These are phyloP conservation scores for Leccinellum rugosiceps DNA, from an alignment of 768 basidiomycete genomes.

Conservation along the genomic window DNA sequence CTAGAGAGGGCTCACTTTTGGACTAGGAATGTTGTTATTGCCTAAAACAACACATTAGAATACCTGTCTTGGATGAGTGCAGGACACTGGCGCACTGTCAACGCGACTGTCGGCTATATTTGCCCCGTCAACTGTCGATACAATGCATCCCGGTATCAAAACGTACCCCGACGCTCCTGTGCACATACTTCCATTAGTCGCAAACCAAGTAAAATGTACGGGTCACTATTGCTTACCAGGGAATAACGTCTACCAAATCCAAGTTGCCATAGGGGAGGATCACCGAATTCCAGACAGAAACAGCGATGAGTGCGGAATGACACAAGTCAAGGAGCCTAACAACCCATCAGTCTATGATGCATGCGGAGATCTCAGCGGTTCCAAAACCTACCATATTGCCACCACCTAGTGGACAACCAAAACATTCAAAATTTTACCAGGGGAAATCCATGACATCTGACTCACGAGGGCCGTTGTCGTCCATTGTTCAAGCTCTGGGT, in stretches of 20 bases:
- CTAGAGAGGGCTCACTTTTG: constrained; percentile 12
- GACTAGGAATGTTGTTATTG: constrained; percentile 22
- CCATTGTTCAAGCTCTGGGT: constrained; percentile 14
- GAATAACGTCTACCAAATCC: constrained; percentile 8
- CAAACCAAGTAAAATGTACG: not conserved
- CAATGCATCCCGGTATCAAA: not conserved
- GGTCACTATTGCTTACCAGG: constrained; percentile 16
- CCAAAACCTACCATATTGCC: constrained; percentile 15
- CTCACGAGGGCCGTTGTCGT: constrained; percentile 19
- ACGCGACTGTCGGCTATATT: constrained; percentile 16
- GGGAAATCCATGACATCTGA: not conserved
- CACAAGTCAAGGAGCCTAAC: constrained; percentile 23
- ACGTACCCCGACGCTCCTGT: constrained; percentile 26
- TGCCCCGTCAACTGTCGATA: not conserved
- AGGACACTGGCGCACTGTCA: constrained; percentile 16
- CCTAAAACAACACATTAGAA: constrained; percentile 10
- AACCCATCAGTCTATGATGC: not conserved
- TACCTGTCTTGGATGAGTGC: not conserved
- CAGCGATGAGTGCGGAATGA: constrained; percentile 21
- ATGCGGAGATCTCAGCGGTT: not conserved
- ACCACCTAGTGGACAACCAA: constrained; percentile 13
- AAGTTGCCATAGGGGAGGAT: constrained; percentile 20
- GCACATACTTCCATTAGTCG: not conserved
- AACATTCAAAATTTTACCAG: not conserved
- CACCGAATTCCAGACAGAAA: constrained; percentile 25